phyloP scores from a whole-genome alignment of 257 asterid genomes.

The Solanum clarkiae region DNA sequence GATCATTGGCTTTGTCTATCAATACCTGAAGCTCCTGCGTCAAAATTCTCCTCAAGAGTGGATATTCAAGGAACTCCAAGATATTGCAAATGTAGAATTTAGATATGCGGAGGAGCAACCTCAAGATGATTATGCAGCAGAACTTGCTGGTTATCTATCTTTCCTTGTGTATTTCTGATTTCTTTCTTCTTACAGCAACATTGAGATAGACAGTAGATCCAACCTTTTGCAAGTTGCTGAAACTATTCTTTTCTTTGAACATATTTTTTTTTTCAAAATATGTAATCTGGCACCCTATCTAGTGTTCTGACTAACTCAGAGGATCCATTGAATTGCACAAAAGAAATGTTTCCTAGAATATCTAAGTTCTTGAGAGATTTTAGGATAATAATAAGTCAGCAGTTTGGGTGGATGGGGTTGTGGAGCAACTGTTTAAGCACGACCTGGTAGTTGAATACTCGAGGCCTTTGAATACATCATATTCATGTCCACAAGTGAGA shows the following conservation, averaged over 20 bases:
- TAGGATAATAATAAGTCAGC: not conserved
- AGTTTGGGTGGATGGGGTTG: not conserved
- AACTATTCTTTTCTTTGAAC: not conserved
- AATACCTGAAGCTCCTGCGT: conserved; percentile 77
- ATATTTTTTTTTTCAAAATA: not conserved
- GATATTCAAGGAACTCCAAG: conserved; percentile 93
- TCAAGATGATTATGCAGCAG: conserved; percentile 96
- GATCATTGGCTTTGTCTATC: conserved; percentile 68
- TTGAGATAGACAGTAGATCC: not conserved
- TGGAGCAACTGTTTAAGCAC: not conserved
- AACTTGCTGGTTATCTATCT: conserved; percentile 58
- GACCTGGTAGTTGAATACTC: not conserved
- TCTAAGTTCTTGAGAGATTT: not conserved
- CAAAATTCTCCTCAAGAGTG: conserved; percentile 80
- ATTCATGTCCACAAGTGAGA: not conserved
- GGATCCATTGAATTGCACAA: not conserved
- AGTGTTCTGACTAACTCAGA: not conserved
- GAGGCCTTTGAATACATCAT: not conserved
- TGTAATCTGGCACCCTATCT: not conserved
- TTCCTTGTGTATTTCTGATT: not conserved
- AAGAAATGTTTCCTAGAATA: not conserved
- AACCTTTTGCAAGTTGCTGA: not conserved
- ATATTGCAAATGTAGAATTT: conserved; percentile 82
- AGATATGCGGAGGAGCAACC: conserved; percentile 95
- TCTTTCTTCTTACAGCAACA: not conserved